Percentiles rank a stretch among this genome's conserved stretches.
phyloP scores from a whole-genome alignment of 2,329 filamentous ascomycete genomes.

The Talaromyces amestolkiae region DNA sequence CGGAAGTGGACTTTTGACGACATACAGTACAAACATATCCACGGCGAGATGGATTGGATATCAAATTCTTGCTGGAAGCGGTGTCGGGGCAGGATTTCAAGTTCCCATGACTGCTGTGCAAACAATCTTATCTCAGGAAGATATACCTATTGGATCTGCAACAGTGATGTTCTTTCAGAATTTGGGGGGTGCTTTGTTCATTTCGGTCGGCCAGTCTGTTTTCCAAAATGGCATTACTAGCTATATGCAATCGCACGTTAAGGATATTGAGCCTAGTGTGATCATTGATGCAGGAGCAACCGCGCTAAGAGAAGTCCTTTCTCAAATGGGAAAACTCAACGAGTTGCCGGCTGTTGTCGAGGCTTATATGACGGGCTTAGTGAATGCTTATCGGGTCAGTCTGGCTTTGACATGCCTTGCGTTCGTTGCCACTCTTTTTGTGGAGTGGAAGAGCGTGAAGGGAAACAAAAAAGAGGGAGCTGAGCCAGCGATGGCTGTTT shows the following conservation, averaged over 20 bases:
- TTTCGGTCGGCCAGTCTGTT: constrained; percentile 29
- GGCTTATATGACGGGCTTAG: constrained; percentile 14
- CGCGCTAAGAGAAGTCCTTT: not conserved
- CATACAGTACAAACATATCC: constrained; percentile 21
- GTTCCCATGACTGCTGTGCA: constrained; percentile 28
- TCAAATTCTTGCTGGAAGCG: constrained; percentile 31
- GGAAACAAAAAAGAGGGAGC: not conserved
- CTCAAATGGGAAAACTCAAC: not conserved
- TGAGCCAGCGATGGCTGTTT: constrained; percentile 3
- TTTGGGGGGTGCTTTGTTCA: constrained; percentile 32
- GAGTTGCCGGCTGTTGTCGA: constrained; percentile 8
- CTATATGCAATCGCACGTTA: constrained; percentile 20
- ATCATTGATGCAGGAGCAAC: constrained; percentile 16
- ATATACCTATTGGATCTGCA: constrained; percentile 30
- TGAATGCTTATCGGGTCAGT: constrained; percentile 1
- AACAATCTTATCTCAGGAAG: constrained; percentile 24
- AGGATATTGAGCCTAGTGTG: not conserved
- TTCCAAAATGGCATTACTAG: constrained; percentile 31
- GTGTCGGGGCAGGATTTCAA: constrained; percentile 26
- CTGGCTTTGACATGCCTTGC: constrained; percentile 2
- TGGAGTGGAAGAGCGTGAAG: constrained; percentile 18
- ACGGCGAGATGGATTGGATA: constrained; percentile 32
- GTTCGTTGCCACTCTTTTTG: constrained; percentile 7
- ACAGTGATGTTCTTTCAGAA: constrained; percentile 31
- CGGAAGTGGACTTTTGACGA: constrained; percentile 23